Conservation (phyloP, 2,329 filamentous ascomycete genomes). For the Dothidotthia symphoricarpi region DNA sequence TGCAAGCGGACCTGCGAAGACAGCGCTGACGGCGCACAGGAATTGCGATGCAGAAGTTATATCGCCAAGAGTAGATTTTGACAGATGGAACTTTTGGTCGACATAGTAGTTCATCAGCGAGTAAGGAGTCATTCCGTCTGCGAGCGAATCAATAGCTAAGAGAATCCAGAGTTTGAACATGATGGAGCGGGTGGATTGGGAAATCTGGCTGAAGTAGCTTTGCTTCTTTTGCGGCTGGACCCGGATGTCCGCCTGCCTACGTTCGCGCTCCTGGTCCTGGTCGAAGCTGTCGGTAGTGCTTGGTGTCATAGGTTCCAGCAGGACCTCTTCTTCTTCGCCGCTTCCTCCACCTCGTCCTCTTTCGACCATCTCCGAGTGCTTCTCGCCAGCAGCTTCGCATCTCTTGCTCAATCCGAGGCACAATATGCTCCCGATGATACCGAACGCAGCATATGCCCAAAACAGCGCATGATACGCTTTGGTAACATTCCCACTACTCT, state of each 20-base stretch:
- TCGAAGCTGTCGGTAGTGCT: slow-evolving; percentile 34
- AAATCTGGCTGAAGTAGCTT: slow-evolving; percentile 54
- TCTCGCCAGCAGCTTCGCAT: slow-evolving; percentile 43
- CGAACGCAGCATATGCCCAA: slow-evolving; percentile 45
- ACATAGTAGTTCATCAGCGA: slow-evolving; percentile 41
- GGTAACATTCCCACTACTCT: slow-evolving; percentile 37
- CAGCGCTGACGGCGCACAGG: slow-evolving; percentile 53
- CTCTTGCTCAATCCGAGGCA: slow-evolving; percentile 41
- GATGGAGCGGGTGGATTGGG: slow-evolving; percentile 54
- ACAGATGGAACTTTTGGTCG: slow-evolving; percentile 36
- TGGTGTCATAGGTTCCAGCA: slow-evolving; percentile 35
- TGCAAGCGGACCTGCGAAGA: slow-evolving; percentile 59
- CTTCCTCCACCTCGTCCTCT: slow-evolving; percentile 14
- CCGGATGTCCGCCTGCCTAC: slow-evolving; percentile 16
- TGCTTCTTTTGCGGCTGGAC: slow-evolving; percentile 28
- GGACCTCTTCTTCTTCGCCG: slow-evolving; percentile 36
- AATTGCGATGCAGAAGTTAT: slow-evolving; percentile 53
- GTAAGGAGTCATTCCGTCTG: slow-evolving; percentile 58
- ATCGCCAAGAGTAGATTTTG: slow-evolving; percentile 58
- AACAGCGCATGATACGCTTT: slow-evolving; percentile 46
- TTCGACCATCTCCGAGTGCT: slow-evolving; percentile 26
- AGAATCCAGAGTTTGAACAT: slow-evolving; percentile 67
- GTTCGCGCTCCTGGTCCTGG: slow-evolving; percentile 17
- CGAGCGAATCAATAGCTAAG: slow-evolving; percentile 62
- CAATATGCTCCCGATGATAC: slow-evolving; percentile 41